Evolutionary conservation across 495 filamentous ascomycete species (phyloP).

Genomic region (Cairneyella variabilis): DNA sequence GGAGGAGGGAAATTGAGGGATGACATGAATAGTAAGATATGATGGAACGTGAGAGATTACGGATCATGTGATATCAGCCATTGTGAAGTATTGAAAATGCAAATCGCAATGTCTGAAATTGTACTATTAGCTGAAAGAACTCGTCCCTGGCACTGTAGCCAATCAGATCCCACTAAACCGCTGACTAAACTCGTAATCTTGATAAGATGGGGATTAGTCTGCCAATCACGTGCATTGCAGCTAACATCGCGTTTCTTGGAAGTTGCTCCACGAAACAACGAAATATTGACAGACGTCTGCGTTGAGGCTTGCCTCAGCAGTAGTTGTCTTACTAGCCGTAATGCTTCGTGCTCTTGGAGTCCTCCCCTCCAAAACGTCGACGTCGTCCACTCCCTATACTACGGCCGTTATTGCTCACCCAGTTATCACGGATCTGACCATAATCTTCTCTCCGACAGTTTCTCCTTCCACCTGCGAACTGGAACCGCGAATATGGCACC

Average conservation of each 20-base stretch:
- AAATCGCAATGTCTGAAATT: too few species aligned
- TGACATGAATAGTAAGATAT: too few species aligned
- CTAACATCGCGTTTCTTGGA: conserved; percentile 12
- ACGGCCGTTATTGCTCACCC: conserved; percentile 23
- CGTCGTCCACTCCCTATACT: conserved; percentile 23
- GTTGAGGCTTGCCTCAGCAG: conserved; percentile 17
- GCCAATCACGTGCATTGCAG: conserved; percentile 9
- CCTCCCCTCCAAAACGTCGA: conserved; percentile 18
- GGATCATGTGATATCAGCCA: too few species aligned
- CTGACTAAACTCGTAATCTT: too few species aligned
- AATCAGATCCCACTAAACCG: too few species aligned
- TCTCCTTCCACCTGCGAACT: conserved; percentile 56
- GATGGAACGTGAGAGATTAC: too few species aligned
- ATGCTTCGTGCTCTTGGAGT: conserved; percentile 7
- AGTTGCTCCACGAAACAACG: conserved; percentile 13
- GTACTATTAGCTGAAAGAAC: too few species aligned
- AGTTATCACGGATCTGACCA: conserved; percentile 29
- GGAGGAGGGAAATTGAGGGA: too few species aligned
- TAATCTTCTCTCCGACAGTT: conserved; percentile 23
- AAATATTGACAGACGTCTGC: conserved; percentile 15
- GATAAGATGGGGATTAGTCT: conserved; percentile 14
- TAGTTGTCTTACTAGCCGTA: conserved; percentile 18
- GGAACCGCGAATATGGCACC: conserved; percentile 69
- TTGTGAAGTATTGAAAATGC: too few species aligned
- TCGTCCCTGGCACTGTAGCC: too few species aligned